Evolutionary conservation across 1,139 yeast genomes (phyloP), one percentile per base, ranked within the genome.

Genomic region (Trichomonascaceae sp.): DNA sequence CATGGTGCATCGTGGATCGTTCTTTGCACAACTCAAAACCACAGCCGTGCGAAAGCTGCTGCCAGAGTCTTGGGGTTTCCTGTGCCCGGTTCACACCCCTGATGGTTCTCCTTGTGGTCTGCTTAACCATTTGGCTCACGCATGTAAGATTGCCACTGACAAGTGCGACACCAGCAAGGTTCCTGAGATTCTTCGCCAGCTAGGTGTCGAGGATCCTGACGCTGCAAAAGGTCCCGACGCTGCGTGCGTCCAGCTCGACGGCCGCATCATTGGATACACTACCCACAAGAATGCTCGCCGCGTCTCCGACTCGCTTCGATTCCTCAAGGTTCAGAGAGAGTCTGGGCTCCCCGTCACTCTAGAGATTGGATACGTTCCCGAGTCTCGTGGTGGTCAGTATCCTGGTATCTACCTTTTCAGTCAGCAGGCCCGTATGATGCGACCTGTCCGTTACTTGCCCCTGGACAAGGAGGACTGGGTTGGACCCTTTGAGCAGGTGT

Each of bases 31-130:
- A 60, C 71, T 89, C 61, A 89, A 92, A 57, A 89, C 98, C 27
- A 92, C 98, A 17, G 80, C 98, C 1, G 99, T 89, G 34, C 76
- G 99, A 66, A 89, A 89, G 58, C 67, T 89, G 51, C 69, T 89
- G 39, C 99, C 99, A 0, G 99, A 89, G 60, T 81, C 95, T 1
- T 89, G 99, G 99, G 97, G 97, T 4, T 92, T 89, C 69, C 63
- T 92, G 48, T 92, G 99, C 64, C 98, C 99, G 15, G 98, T 92
- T 13, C 98, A 89, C 61, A 89, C 99, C 13, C 99, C 99, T 2
- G 99, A 89, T 79, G 99, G 99, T 51, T 81, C 97, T 33, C 99
- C 99, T 16, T 89, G 99, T 77, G 99, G 99, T 63, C 67, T 89
- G 56, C 68, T 89, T 50, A 92, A 92, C 61, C 99, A 89, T 66